phyloP scores from a whole-genome alignment of 257 asterid genomes.

The Verbascum thapsus region DNA sequence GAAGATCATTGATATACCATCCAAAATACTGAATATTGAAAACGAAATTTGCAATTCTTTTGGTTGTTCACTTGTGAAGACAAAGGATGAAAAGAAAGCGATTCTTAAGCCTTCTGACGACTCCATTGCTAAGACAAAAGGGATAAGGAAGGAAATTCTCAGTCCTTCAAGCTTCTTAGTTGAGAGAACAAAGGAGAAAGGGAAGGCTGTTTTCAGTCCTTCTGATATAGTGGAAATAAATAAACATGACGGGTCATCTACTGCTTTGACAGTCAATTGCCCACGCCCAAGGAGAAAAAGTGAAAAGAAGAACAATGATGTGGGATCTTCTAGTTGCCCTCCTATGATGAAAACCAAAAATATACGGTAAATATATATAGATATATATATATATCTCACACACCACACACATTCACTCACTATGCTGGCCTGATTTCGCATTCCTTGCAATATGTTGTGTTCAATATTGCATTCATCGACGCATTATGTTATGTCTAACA shows the following conservation, averaged over 20 bases:
- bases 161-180: conserved; percentile 33
- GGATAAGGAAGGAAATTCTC: conserved; percentile 34
- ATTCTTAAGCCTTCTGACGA: conserved; percentile 26
- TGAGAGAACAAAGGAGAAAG: conserved; percentile 38
- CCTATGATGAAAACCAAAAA: conserved; percentile 40
- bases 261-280: conserved; percentile 18
- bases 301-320: conserved; percentile 36
- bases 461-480: conserved; percentile 6
- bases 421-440: conserved; percentile 14
- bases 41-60: conserved; percentile 13
- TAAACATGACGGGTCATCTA: conserved; percentile 34
- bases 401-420: not conserved
- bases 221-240: conserved; percentile 24
- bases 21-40: conserved; percentile 28
- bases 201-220: conserved; percentile 27
- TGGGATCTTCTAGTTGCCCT: conserved; percentile 65
- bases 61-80: conserved; percentile 36
- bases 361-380: conserved; percentile 34
- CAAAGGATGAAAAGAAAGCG: conserved; percentile 30
- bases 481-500: conserved; percentile 10
- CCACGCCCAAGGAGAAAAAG: conserved; percentile 30
- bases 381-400: conserved; percentile 33
- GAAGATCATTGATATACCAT: conserved; percentile 31
- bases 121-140: conserved; percentile 27
- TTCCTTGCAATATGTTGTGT: conserved; percentile 6